Evolutionary conservation across 1,284 basidiomycete genomes (phyloP), one percentile per base, ranked within the genome.

Genomic region (Austroboletus niveus): DNA sequence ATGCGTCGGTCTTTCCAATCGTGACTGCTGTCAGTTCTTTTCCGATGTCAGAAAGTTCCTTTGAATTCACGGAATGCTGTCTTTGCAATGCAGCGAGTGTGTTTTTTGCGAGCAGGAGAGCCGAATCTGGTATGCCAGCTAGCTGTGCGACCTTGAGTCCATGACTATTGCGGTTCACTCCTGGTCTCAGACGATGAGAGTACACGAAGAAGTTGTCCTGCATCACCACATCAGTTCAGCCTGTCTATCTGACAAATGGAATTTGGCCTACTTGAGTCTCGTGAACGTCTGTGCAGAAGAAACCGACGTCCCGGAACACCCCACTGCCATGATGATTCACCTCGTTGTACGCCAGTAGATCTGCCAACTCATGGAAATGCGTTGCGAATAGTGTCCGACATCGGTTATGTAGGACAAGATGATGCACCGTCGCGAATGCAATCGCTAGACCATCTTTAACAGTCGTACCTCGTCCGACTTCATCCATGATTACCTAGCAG

Each of bases 401-500:
- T 48, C 76, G 73, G 62, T 92, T 94, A n/a, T 80, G 72, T 15
- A 76, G 71, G 41, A 89, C 73, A 14, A 99, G 79, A 63, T 96
- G 87, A 63, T 94, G 84, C 12, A 97, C 76, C 2, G 94, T 87
- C 1, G 93, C 91, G 66, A 93, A 98, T 1, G 95, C 94, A 43
- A 99, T 93, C 0, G 94, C 89, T 15, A 98, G 72, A 5, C 97
- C 96, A 58, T 98, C 94, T 51, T 85, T 81, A 6, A 95, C 85
- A 0, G 94, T 94, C 3, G 97, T 99, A 20, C 96, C 96, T 58
- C 96, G 78, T 3, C 96, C 96, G 17, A 99, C 91, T 72, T 99
- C 96, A 66, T 98, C 94, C 91, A 98, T 95, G 58, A 98, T 94
- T 17, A 97, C 90, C 91, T 92, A 52, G 32, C 27, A 30, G 46